phyloP scores from a whole-genome alignment of 208 protist genomes.

The Strigomonas culicis region DNA sequence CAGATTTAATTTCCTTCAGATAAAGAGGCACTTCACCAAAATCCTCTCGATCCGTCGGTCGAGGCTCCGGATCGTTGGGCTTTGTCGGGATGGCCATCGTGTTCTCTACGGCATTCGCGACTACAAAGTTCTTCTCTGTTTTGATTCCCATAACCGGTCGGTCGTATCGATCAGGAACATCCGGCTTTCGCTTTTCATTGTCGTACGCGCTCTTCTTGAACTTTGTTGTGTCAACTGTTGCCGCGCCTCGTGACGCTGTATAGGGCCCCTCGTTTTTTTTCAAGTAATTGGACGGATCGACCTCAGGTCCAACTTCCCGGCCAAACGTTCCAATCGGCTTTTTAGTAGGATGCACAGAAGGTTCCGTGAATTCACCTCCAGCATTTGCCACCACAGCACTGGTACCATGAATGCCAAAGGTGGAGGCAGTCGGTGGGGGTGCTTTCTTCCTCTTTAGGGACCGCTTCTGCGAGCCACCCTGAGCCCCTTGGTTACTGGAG shows the following conservation, averaged over 20 bases:
- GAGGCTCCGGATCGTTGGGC: slow-evolving; percentile 33
- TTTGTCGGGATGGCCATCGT: slow-evolving; percentile 85
- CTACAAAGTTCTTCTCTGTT: slow-evolving; percentile 94
- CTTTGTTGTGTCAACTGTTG: slow-evolving; percentile 61
- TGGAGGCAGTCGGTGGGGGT: slow-evolving; percentile 78
- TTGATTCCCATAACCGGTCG: slow-evolving; percentile 91
- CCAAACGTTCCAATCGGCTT: slow-evolving; percentile 83
- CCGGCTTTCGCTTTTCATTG: slow-evolving; percentile 48
- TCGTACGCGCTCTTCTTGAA: slow-evolving; percentile 74
- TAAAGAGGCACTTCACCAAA: slow-evolving; percentile 92
- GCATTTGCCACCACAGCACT: slow-evolving; percentile 79
- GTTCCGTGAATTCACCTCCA: slow-evolving; percentile 68
- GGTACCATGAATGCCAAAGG: slow-evolving; percentile 86
- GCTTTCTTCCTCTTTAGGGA: slow-evolving; percentile 34
- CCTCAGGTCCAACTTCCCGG: slow-evolving; percentile 48
- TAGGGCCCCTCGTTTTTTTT: slow-evolving; percentile 74
- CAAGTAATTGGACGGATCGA: slow-evolving; percentile 65
- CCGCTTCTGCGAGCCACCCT: slow-evolving; percentile 4
- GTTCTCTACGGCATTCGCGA: slow-evolving; percentile 93
- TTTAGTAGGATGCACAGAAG: slow-evolving; percentile 74
- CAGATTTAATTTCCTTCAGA: slow-evolving; percentile 86
- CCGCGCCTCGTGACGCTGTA: slow-evolving; percentile 70
- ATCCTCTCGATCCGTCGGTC: slow-evolving; percentile 63
- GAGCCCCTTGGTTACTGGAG: slow-evolving; percentile 1
- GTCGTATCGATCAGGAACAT: slow-evolving; percentile 75